Conservation (phyloP, 2,329 filamentous ascomycete species). For the Chaetomium sp. region DNA sequence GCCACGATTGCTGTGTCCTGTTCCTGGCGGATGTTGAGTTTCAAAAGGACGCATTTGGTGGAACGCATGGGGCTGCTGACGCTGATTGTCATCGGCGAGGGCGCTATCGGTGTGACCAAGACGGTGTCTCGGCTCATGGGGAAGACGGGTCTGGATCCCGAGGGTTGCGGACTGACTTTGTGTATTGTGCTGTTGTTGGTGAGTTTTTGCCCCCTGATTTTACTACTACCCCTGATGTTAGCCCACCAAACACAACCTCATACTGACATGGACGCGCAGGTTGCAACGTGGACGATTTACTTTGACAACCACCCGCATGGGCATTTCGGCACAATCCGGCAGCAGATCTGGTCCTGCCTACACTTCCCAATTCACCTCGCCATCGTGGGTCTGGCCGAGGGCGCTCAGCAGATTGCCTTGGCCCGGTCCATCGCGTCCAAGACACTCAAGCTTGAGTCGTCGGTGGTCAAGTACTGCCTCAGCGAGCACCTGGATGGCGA, state of each 20-base stretch:
- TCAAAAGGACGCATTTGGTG: constrained; percentile 19
- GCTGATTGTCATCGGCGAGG: constrained; percentile 19
- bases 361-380: constrained; percentile 19
- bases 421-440: constrained; percentile 10
- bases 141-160: constrained; percentile 15
- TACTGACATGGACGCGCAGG: not conserved
- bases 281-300: constrained; percentile 17
- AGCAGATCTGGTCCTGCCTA: constrained; percentile 17
- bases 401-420: constrained; percentile 17
- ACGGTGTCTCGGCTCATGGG: constrained; percentile 18
- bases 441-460: constrained; percentile 5
- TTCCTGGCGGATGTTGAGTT: constrained; percentile 18
- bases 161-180: constrained; percentile 10
- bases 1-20: constrained; percentile 14
- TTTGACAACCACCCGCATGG: constrained; percentile 19
- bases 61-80: constrained; percentile 19
- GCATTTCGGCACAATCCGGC: constrained; percentile 18
- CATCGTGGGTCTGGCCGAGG: constrained; percentile 17
- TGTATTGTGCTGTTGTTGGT: constrained; percentile 18
- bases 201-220: not conserved
- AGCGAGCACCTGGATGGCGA: constrained; percentile 15
- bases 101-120: constrained; percentile 18
- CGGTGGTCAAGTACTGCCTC: constrained; percentile 11
- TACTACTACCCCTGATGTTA: too few relatives aligned
- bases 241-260: not conserved